Conservation (phyloP, 345 rosid species). For the Murraya koenigii region DNA sequence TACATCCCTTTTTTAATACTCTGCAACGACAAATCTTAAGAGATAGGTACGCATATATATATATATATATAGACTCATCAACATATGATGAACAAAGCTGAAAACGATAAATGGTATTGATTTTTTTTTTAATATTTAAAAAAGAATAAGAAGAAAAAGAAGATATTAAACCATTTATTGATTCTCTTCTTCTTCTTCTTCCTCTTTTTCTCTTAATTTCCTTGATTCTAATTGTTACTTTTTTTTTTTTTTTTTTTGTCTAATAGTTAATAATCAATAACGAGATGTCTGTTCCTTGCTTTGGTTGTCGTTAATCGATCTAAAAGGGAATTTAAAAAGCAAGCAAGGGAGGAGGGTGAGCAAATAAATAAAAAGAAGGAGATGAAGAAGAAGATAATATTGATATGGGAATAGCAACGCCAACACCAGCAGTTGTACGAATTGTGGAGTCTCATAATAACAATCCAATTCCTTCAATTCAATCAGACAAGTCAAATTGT, state of each 20-base stretch:
- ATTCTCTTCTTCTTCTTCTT: conserved; percentile 2
- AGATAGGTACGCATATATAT: conserved; percentile 25
- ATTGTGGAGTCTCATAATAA: conserved; percentile 26
- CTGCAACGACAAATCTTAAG: conserved; percentile 54
- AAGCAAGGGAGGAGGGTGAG: not conserved
- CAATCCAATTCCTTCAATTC: conserved; percentile 10
- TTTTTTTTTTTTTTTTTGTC: not conserved
- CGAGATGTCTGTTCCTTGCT: conserved; percentile 6
- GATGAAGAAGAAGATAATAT: conserved; percentile 38
- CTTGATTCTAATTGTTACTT: not conserved
- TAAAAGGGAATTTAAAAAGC: conserved; percentile 24
- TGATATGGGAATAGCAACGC: conserved; percentile 75
- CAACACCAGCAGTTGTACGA: conserved; percentile 28
- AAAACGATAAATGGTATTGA: conserved; percentile 17
- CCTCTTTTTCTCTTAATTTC: conserved; percentile 16
- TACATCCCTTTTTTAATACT: conserved; percentile 37
- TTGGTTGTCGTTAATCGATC: conserved; percentile 26
- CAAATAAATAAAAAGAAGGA: not conserved
- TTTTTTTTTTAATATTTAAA: no score
- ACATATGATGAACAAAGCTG: conserved; percentile 22
- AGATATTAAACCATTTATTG: not conserved
- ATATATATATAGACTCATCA: not conserved
- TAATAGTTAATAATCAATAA: not conserved
- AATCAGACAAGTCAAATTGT: conserved; percentile 20
- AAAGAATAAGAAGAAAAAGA: not conserved